Percentiles rank a stretch among this genome's conserved stretches.
phyloP scores from a whole-genome alignment of 495 filamentous ascomycete species.

The Penicillium arizonense region DNA sequence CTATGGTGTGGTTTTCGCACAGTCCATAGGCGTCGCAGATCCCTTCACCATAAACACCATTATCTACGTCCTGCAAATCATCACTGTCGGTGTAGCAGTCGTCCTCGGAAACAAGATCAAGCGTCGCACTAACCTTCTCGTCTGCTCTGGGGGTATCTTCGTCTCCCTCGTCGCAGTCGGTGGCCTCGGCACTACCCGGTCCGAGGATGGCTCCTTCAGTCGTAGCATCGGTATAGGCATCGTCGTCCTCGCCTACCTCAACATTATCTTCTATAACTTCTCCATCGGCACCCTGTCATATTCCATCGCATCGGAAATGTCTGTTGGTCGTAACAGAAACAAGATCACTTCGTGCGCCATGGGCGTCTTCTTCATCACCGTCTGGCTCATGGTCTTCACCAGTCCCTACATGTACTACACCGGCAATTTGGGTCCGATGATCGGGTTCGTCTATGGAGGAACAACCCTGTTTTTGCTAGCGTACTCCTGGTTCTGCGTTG shows the following conservation, averaged over 20 bases:
- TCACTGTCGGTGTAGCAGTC: constrained; percentile 28
- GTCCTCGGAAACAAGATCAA: constrained; percentile 30
- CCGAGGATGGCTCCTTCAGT: constrained; percentile 9
- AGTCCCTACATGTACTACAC: constrained; percentile 38
- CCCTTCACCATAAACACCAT: constrained; percentile 37
- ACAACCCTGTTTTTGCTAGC: constrained; percentile 26
- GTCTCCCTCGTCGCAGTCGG: constrained; percentile 33
- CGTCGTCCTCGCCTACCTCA: constrained; percentile 31
- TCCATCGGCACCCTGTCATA: constrained; percentile 30
- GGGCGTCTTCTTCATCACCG: constrained; percentile 29
- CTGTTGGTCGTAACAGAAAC: constrained; percentile 37
- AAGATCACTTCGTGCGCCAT: constrained; percentile 35
- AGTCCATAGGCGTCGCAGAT: constrained; percentile 31
- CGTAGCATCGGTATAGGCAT: constrained; percentile 22
- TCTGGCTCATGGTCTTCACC: constrained; percentile 37
- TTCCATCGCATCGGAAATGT: constrained; percentile 32
- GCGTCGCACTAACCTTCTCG: constrained; percentile 30
- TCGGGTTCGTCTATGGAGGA: constrained; percentile 36
- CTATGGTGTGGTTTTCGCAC: constrained; percentile 38
- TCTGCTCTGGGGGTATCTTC: constrained; percentile 27
- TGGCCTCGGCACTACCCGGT: constrained; percentile 25
- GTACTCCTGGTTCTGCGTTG: constrained; percentile 43
- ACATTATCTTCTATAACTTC: constrained; percentile 38
- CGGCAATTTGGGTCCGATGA: constrained; percentile 35
- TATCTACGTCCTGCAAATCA: constrained; percentile 34